These are phyloP conservation scores for Arabidopsis hybrid DNA, from an alignment of 441 rosid species.

Conservation along the genomic window DNA sequence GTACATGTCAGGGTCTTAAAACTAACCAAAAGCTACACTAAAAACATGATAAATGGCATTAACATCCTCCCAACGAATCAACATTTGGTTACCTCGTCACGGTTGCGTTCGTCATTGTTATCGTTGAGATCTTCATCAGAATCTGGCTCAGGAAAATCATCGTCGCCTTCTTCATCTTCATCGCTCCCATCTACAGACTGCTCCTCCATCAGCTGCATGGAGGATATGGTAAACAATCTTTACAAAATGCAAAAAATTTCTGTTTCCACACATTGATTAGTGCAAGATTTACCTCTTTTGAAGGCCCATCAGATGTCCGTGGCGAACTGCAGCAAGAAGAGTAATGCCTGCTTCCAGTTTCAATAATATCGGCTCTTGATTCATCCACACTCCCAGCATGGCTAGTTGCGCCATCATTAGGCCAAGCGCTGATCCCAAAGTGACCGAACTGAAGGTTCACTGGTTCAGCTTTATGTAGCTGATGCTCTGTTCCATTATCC, in stretches of 20 bases:
- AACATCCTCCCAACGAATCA: neutral
- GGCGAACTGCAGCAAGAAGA: slow-evolving; percentile 99
- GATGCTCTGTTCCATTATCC: slow-evolving; percentile 57
- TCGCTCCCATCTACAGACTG: slow-evolving; percentile 93
- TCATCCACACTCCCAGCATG: slow-evolving; percentile 90
- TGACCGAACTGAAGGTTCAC: slow-evolving; percentile 96
- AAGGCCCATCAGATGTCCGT: slow-evolving; percentile 72
- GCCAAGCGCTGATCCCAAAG: slow-evolving; percentile 98
- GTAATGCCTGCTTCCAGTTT: slow-evolving; percentile 78
- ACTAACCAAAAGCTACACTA: neutral
- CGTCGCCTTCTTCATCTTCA: slow-evolving; percentile 67
- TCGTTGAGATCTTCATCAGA: slow-evolving; percentile 85
- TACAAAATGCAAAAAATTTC: neutral
- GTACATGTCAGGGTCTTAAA: slow-evolving; percentile 10
- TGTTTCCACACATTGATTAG: neutral
- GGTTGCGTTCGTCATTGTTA: slow-evolving; percentile 54
- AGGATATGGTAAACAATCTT: neutral
- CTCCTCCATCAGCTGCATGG: slow-evolving; percentile 76
- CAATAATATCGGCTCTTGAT: slow-evolving; percentile 74
- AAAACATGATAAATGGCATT: neutral
- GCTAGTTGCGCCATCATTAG: slow-evolving; percentile 94
- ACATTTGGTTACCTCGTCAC: slow-evolving; percentile 70
- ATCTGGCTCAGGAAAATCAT: slow-evolving; percentile 68
- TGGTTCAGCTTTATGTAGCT: slow-evolving; percentile 76
- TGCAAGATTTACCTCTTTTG: slow-evolving; percentile 73